These are phyloP conservation scores for Tanacetum coccineum DNA, from an alignment of 129 eudicot genomes.

Conservation along the genomic window DNA sequence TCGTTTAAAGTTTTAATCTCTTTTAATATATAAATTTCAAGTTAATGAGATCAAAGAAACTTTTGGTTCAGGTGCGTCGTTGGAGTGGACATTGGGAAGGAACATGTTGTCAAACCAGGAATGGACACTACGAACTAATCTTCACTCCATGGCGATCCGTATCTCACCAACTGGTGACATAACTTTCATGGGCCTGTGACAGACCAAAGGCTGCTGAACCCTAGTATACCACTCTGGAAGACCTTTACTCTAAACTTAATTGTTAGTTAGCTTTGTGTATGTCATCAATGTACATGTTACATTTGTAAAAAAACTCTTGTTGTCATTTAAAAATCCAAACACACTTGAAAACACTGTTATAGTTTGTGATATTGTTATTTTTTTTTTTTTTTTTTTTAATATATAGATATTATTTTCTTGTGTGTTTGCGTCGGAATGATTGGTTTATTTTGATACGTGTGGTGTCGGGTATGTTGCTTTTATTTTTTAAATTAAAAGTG, in stretches of 20 bases:
- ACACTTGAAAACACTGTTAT: no score
- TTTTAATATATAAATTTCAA: no score
- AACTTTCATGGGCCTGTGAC: constrained; percentile 81
- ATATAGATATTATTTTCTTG: neutral
- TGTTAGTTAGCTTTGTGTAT: constrained; percentile 9
- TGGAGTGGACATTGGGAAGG: constrained; percentile 92
- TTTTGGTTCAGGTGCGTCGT: constrained; percentile 76
- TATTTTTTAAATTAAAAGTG: no score
- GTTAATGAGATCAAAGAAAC: no score
- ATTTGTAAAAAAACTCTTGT: no score
- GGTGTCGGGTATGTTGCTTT: no score
- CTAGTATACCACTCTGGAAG: constrained; percentile 68
- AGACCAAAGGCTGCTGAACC: constrained; percentile 97
- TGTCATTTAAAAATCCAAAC: no score
- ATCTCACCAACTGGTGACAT: constrained; percentile 83
- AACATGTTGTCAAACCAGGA: constrained; percentile 82
- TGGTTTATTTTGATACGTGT: no score
- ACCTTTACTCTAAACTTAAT: constrained; percentile 46
- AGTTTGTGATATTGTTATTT: neutral
- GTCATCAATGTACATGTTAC: no score
- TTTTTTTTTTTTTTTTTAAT: no score
- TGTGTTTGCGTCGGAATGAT: no score
- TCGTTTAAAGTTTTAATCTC: no score
- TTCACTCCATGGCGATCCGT: constrained; percentile 89
- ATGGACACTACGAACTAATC: constrained; percentile 88